Conservation (phyloP, 768 basidiomycete genomes). For the Wakefieldia striispora region DNA sequence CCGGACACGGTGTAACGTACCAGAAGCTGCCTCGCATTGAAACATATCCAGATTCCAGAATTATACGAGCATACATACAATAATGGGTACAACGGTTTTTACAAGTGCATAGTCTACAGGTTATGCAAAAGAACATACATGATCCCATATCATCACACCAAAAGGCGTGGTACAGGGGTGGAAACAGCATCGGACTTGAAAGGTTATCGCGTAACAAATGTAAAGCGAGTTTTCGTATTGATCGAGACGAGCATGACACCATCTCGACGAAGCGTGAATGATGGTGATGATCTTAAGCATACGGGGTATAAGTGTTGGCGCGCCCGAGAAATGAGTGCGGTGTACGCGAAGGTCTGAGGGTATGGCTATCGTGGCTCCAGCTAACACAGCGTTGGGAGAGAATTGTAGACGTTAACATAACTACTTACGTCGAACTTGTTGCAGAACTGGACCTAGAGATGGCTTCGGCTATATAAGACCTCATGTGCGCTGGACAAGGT, state of each 20-base stretch:
- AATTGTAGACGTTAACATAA: not conserved
- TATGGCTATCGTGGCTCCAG: constrained; percentile 30
- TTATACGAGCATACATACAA: constrained; percentile 20
- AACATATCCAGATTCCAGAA: constrained; percentile 1
- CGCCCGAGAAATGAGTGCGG: constrained; percentile 15
- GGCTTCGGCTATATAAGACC: constrained; percentile 15
- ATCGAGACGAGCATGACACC: constrained; percentile 17
- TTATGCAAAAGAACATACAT: constrained; percentile 35
- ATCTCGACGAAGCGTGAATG: constrained; percentile 11
- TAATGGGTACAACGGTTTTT: constrained; percentile 17
- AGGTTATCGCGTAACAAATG: constrained; percentile 19
- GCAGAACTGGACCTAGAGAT: constrained; percentile 34
- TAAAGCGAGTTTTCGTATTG: constrained; percentile 1
- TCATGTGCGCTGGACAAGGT: constrained; percentile 15
- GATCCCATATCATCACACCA: constrained; percentile 27
- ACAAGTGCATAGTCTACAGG: constrained; percentile 18
- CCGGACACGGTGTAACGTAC: too few relatives aligned
- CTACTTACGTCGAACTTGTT: constrained; percentile 32
- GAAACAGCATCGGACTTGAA: constrained; percentile 4
- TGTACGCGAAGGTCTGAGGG: constrained; percentile 14
- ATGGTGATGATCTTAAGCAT: constrained; percentile 15
- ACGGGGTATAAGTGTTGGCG: constrained; percentile 19
- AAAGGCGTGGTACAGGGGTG: constrained; percentile 9
- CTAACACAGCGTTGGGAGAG: constrained; percentile 16
- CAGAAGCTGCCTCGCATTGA: not conserved